phyloP scores from a whole-genome alignment of 495 filamentous ascomycete genomes.

The Cudoniella acicularis region DNA sequence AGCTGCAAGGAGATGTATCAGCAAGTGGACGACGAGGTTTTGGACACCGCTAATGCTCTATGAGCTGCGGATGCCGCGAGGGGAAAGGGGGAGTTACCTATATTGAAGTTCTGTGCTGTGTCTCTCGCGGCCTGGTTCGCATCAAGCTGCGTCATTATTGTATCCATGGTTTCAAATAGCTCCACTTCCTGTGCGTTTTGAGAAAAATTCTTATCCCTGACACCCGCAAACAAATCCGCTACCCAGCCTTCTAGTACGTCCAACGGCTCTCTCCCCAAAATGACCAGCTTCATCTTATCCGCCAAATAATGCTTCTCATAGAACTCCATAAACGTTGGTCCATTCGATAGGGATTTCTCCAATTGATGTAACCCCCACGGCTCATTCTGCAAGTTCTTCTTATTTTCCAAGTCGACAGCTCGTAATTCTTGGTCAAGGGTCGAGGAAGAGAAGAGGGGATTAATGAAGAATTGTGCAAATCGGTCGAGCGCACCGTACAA shows the following conservation, averaged over 20 bases:
- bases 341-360: slow-evolving; percentile 85
- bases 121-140: too few species aligned
- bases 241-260: slow-evolving; percentile 90
- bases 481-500: slow-evolving; percentile 88
- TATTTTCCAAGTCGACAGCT: slow-evolving; percentile 97
- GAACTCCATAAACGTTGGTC: slow-evolving; percentile 92
- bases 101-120: too few species aligned
- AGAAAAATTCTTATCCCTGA: slow-evolving; percentile 80
- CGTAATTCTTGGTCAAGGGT: slow-evolving; percentile 88
- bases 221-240: slow-evolving; percentile 74
- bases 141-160: too few species aligned
- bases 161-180: too few species aligned
- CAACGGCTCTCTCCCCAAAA: slow-evolving; percentile 80
- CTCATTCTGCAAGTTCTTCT: slow-evolving; percentile 98
- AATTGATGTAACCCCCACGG: slow-evolving; percentile 90
- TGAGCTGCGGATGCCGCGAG: too few species aligned
- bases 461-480: slow-evolving; percentile 97
- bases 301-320: slow-evolving; percentile 69
- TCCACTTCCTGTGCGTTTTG: slow-evolving; percentile 78
- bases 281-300: slow-evolving; percentile 92
- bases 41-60: too few species aligned
- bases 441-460: slow-evolving; percentile 82
- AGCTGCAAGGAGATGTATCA: too few species aligned
- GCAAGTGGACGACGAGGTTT: too few species aligned
- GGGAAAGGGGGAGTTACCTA: too few species aligned